Evolutionary conservation across 805 yeast genomes (phyloP).

Genomic region (Lachancea sp.): DNA sequence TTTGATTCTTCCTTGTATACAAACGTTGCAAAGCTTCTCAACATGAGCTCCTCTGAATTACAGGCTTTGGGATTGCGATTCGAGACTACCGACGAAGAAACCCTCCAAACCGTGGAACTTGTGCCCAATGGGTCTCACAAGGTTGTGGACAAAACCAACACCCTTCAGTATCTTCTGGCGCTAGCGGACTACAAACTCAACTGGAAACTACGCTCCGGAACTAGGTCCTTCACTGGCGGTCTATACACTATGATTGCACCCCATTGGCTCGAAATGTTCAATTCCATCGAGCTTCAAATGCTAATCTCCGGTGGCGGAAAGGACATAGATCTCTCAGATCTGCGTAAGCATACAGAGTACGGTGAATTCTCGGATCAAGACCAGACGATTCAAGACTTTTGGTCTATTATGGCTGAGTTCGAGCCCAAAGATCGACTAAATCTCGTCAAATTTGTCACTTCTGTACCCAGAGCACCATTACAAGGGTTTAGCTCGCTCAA

Average conservation of each 20-base stretch:
- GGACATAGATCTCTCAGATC: conserved; percentile 65
- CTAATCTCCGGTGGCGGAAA: conserved; percentile 74
- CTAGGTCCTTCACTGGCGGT: conserved; percentile 58
- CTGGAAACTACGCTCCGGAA: conserved; percentile 51
- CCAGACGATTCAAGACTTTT: conserved; percentile 56
- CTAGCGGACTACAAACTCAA: conserved; percentile 77
- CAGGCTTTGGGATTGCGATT: conserved; percentile 55
- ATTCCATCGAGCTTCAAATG: conserved; percentile 74
- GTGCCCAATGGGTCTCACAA: conserved; percentile 51
- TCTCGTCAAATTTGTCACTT: conserved; percentile 81
- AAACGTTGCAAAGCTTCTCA: conserved; percentile 56
- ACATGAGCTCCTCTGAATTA: conserved; percentile 50
- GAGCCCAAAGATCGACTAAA: conserved; percentile 52
- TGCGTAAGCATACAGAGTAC: conserved; percentile 53
- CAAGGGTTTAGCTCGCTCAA: conserved; percentile 69
- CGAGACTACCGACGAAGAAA: conserved; percentile 47
- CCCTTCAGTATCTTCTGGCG: conserved; percentile 66
- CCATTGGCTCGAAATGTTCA: conserved; percentile 79
- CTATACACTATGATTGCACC: conserved; percentile 60
- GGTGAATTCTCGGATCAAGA: conserved; percentile 57
- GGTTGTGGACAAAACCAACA: conserved; percentile 54
- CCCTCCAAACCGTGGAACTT: conserved; percentile 46
- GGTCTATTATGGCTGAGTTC: conserved; percentile 73
- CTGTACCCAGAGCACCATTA: conserved; percentile 87
- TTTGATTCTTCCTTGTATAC: conserved; percentile 63